Base-by-base conservation (phyloP, 345 rosid genomes). In the Carallia brachiata region DNA sequence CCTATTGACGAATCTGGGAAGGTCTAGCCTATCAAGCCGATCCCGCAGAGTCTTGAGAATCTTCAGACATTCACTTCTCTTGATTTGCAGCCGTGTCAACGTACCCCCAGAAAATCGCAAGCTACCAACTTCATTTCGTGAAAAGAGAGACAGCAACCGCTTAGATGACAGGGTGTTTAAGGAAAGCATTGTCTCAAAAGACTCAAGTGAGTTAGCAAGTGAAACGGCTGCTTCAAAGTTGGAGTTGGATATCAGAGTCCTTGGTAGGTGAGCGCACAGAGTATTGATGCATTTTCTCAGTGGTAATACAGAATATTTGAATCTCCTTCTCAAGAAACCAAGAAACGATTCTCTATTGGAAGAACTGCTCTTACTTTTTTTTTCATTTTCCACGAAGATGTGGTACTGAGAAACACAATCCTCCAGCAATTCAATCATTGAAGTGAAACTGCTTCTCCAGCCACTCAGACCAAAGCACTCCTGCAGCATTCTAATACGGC, bases 211-310 rank as follows among this genome's bases (percentile, higher is more conserved):
- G 27, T 7, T 15, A 31, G 73, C 58, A 40, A 83, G 73, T 10
- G 60, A 19, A 9, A 4, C n/a, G 4, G 81, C 58, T 4, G 52
- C 12, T 36, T 69, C 67, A 36, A 68, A 36, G 67, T 54, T 70
- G 70, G 61, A 28, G 50, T 72, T 72, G 65, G 19, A 48, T 62
- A 84, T 37, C 61, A 53, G 69, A 54, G 3, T 68, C 53, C 36
- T 61, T 31, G 87, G 61, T 18, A 75, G 12, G 67, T 83, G 87
- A 70, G 77, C 74, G 63, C 70, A 56, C n/a, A 86, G 56, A 50
- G 2, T 65, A 8, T 4, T 19, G 9, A 81, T 55, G 54, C 83
- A 80, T 62, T 23, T 62, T 64, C 63, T 58, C 12, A 83, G 76
- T 2, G 71, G 72, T 19, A 6, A 13, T 17, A 37, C 59, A 34